Percentiles rank a stretch among this genome's conserved stretches.
These are phyloP conservation scores for Kuraishia cidri DNA, from an alignment of 805 yeast species.

Conservation along the genomic window DNA sequence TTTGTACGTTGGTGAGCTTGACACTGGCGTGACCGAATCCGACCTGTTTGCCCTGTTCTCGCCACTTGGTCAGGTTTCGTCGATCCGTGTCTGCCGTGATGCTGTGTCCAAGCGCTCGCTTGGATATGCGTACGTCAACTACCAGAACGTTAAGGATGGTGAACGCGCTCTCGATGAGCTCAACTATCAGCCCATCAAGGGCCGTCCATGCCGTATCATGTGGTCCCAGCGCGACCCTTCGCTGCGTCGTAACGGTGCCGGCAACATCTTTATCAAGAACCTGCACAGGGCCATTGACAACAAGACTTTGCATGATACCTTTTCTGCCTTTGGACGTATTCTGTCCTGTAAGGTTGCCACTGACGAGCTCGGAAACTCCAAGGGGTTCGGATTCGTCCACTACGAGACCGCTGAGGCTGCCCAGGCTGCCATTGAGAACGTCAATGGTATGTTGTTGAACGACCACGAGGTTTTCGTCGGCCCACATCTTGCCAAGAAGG, in stretches of 20 bases:
- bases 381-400: slow-evolving; percentile 97
- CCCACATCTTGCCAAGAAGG: slow-evolving; percentile 85
- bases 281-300: slow-evolving; percentile 97
- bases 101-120: slow-evolving; percentile 94
- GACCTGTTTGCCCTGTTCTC: slow-evolving; percentile 90
- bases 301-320: slow-evolving; percentile 97
- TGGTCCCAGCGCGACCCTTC: slow-evolving; percentile 99
- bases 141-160: slow-evolving; percentile 82
- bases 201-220: slow-evolving; percentile 98
- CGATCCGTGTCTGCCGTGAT: slow-evolving; percentile 98
- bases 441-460: slow-evolving; percentile 96
- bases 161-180: slow-evolving; percentile 90
- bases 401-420: slow-evolving; percentile 92
- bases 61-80: slow-evolving; percentile 89
- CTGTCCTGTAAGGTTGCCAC: slow-evolving; percentile 96
- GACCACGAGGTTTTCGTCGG: slow-evolving; percentile 95
- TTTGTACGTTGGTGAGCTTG: slow-evolving; percentile 95
- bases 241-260: slow-evolving; percentile 88
- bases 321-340: slow-evolving; percentile 92
- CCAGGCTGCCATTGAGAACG: slow-evolving; percentile 88
- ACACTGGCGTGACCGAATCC: slow-evolving; percentile 89
- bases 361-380: slow-evolving; percentile 84
- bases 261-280: slow-evolving; percentile 97
- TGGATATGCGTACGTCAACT: slow-evolving; percentile 98
- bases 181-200: slow-evolving; percentile 90